Base-by-base conservation (phyloP, 306 rosid genomes). In the Trichosanthes truncata region DNA sequence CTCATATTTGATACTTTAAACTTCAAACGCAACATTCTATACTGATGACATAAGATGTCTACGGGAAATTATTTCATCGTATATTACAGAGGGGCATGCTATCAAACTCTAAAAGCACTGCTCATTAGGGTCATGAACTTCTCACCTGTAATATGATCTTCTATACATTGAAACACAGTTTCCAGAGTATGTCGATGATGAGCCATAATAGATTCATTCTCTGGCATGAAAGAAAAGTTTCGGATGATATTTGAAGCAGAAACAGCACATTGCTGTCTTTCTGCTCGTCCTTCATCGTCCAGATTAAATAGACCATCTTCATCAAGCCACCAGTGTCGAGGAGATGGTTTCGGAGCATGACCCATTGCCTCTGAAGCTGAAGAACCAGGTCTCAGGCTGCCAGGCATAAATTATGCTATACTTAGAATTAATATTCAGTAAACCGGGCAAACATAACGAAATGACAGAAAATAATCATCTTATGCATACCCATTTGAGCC, bases 161-260 rank as follows among this genome's bases (percentile, higher is more conserved):
- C 99, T 36, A 96, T 82, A 85, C 98, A 96, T 76, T 93, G 98
- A 87, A 96, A 90, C 55, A 90, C 84, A 38, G 98, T 90, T 88
- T 96, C 98, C 86, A 96, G 79, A 82, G 96, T 91, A 84, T 96
- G 99, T 67, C 98, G 97, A 84, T 91, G 88, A 51, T 84, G 96
- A 78, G 96, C 99, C 99, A 96, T 96, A 84, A 91, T 88, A 69
- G 87, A 85, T 84, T 96, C 99, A 86, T 96, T 96, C 25, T 96
- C 99, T 55, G 97, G 99, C 98, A 96, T 96, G 86, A 96, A 96
- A 71, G 99, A 96, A 84, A 96, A 96, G 87, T 96, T 96, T 63
- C 98, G 88, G 69, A 96, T 84, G 82, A 96, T 81, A 89, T 96
- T 96, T 79, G 99, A 96, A 82, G 98, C 99, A 60, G 84, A 95